Evolutionary conservation across 2,329 filamentous ascomycete genomes (phyloP), one percentile per base, ranked within the genome.

Genomic region (Monosporascus ibericus): DNA sequence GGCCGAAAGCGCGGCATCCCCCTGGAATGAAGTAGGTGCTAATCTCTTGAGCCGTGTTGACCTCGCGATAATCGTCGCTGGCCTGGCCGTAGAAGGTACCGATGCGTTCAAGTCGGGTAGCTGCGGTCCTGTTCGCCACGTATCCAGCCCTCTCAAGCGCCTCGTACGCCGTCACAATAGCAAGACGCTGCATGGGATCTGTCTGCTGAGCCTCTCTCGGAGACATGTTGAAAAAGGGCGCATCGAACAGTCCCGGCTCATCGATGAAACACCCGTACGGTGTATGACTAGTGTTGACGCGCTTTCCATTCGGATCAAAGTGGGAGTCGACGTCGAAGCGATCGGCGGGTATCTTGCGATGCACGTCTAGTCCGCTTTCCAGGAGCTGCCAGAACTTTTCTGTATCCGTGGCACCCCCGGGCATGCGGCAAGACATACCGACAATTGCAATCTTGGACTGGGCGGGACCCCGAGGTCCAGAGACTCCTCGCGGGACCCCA

Each of bases 141-240:
- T 60, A 55, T 0, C 61, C 84, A 27, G 81, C 81, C 73, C 81
- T 81, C 62, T 88, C 84, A 36, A 87, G 71, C 2, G 84, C 84
- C 60, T 87, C 84, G 57, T 87, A 87, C 0, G 82, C 81, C 7
- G 83, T 85, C 27, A 82, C 76, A 3, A 88, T 69, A 3, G 81
- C 78, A n/a, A 86, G 68, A 58, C 84, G 75, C 61, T 85, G 83
- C 70, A 82, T 82, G 1, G 84, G 84, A 62, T 87, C 84, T 3
- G 81, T 85, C 58, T 60, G 42, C 5, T 39, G 34, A 18, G 59
- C 60, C 47, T 63, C 61, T 15, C 59, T 52, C 0, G 60, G 59
- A 1, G 58, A 60, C 24, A 62, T 61, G 18, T 58, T 58, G 48
- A 63, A 63, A 20, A 62, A 54, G 3, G 49, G 48, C 0, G 53